These are phyloP conservation scores for Ceratobasidium sp. DNA, from an alignment of 1,284 basidiomycete species.

Conservation along the genomic window DNA sequence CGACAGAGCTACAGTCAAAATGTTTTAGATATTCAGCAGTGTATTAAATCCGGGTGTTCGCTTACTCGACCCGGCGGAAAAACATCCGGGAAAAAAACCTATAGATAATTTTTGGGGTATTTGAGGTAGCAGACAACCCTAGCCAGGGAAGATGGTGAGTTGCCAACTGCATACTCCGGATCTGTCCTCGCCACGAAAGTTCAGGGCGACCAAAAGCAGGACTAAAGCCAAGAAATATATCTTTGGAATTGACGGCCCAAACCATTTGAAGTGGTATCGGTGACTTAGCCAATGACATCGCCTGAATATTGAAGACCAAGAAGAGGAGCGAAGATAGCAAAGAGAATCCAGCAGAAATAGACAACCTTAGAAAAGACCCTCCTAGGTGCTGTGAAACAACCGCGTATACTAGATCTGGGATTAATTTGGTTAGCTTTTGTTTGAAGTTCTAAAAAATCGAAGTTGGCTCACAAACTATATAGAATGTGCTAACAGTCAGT, in stretches of 20 bases:
- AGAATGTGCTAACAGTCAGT: background rate
- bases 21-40: background rate
- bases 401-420: background rate
- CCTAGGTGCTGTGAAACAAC: background rate
- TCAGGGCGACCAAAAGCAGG: no score
- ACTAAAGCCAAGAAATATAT: no score
- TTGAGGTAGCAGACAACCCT: background rate
- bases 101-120: background rate
- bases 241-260: no score
- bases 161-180: no score
- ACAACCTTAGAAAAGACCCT: background rate
- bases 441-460: background rate
- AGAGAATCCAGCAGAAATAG: background rate
- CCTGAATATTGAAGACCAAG: background rate
- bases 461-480: background rate
- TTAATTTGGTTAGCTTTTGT: background rate
- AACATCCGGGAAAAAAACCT: background rate
- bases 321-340: background rate
- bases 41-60: background rate
- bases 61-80: constrained; percentile 7
- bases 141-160: background rate
- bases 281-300: background rate
- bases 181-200: no score
- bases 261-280: background rate
- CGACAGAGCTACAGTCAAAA: background rate